These are phyloP conservation scores for Magnaporthiopsis rhizophila DNA, from an alignment of 2,329 filamentous ascomycete species.

Conservation along the genomic window DNA sequence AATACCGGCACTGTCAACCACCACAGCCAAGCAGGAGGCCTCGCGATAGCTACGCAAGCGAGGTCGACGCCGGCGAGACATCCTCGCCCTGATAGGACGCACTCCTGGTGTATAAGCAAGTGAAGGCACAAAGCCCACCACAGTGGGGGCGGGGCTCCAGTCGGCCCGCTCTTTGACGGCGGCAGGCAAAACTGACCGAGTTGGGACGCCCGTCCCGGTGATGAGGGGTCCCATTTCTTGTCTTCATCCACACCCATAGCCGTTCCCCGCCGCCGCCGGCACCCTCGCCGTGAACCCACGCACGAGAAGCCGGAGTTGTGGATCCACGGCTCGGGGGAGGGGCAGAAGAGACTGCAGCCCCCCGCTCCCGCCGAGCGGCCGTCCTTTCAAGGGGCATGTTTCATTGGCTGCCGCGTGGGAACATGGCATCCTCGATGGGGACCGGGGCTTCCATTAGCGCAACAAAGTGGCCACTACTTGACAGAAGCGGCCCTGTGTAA, in stretches of 20 bases:
- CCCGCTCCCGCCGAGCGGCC: background rate
- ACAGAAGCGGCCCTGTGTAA: background rate
- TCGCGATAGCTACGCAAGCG: background rate
- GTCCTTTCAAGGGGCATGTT: background rate
- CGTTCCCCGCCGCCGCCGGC: background rate
- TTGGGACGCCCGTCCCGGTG: background rate
- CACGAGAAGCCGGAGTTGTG: background rate
- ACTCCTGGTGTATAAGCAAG: background rate
- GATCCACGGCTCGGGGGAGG: background rate
- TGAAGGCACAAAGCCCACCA: background rate
- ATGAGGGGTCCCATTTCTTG: background rate
- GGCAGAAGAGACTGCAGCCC: background rate
- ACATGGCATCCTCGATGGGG: background rate
- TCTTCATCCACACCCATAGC: background rate
- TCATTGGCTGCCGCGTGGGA: background rate
- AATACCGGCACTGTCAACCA: background rate
- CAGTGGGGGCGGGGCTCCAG: background rate
- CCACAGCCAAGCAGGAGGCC: background rate
- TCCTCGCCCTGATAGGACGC: background rate
- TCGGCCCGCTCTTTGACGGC: background rate
- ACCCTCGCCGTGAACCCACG: background rate
- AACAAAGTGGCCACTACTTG: background rate
- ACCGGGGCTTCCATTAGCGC: no score
- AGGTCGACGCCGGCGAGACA: background rate
- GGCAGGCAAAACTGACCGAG: background rate